phyloP scores from a whole-genome alignment of 768 basidiomycete genomes.

The Pulveroboletus ravenelii region DNA sequence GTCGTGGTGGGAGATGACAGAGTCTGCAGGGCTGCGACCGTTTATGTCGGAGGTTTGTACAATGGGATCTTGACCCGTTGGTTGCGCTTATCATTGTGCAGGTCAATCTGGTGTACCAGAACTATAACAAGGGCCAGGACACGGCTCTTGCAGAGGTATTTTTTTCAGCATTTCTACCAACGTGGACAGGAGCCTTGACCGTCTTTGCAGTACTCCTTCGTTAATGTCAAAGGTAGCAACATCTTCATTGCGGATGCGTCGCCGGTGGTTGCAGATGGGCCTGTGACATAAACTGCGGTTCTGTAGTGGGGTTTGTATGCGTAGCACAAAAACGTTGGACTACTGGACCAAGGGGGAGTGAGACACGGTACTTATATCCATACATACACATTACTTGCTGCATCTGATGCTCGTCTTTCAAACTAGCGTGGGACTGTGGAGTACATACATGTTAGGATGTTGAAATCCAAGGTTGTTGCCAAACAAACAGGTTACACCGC shows the following conservation, averaged over 20 bases:
- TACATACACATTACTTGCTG: slow-evolving; percentile 1
- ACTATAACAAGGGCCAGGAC: slow-evolving; percentile 45
- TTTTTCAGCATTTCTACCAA: neutral
- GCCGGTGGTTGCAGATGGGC: neutral
- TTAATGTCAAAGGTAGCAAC: slow-evolving; percentile 48
- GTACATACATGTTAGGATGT: slow-evolving; percentile 1
- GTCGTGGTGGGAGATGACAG: slow-evolving; percentile 44
- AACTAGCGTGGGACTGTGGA: neutral
- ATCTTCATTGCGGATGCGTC: slow-evolving; percentile 37
- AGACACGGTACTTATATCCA: slow-evolving; percentile 12
- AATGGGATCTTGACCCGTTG: neutral
- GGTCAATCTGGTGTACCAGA: slow-evolving; percentile 56
- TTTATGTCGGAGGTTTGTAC: slow-evolving; percentile 40
- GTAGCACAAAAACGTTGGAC: neutral
- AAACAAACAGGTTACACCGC: slow-evolving; percentile 5
- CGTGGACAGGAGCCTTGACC: slow-evolving; percentile 1
- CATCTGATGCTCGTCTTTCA: neutral
- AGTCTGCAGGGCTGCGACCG: slow-evolving; percentile 43
- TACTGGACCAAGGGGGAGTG: neutral
- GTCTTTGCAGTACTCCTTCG: slow-evolving; percentile 44
- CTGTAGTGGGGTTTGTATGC: neutral
- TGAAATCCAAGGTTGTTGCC: slow-evolving; percentile 9
- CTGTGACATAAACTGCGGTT: slow-evolving; percentile 13
- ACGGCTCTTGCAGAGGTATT: slow-evolving; percentile 49
- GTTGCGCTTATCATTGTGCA: slow-evolving; percentile 19